Evolutionary conservation across 257 asterid genomes (phyloP).

Genomic region (Nicotiana paniculata): DNA sequence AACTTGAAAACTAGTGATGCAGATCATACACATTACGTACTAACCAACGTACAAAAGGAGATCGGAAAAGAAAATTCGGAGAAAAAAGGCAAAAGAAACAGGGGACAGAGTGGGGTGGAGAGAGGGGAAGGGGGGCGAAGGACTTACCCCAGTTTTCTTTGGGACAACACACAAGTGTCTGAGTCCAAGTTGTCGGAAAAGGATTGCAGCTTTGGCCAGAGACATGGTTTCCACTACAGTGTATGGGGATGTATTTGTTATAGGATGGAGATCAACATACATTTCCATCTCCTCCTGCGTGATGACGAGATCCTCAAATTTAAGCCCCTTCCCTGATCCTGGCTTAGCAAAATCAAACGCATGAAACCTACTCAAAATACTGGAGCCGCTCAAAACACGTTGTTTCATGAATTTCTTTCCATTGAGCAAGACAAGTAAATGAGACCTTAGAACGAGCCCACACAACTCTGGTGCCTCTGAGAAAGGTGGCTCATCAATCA

Average conservation of each 20-base stretch:
- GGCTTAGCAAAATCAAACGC: slow-evolving; percentile 89
- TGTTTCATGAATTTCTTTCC: slow-evolving; percentile 58
- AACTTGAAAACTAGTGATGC: neutral
- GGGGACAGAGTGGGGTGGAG: neutral
- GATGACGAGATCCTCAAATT: slow-evolving; percentile 63
- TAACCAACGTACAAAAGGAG: neutral
- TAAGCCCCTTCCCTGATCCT: slow-evolving; percentile 87
- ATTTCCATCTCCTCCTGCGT: slow-evolving; percentile 79
- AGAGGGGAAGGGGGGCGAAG: neutral
- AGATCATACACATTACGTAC: neutral
- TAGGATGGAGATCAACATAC: slow-evolving; percentile 90
- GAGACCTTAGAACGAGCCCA: slow-evolving; percentile 84
- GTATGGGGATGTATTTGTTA: slow-evolving; percentile 84
- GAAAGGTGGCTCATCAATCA: slow-evolving; percentile 87
- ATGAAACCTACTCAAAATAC: slow-evolving; percentile 38
- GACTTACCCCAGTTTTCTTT: slow-evolving; percentile 67
- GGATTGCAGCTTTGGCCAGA: slow-evolving; percentile 89
- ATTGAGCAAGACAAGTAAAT: slow-evolving; percentile 67
- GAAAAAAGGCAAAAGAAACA: neutral
- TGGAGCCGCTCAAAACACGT: slow-evolving; percentile 40
- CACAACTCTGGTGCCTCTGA: slow-evolving; percentile 72
- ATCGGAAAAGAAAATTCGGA: neutral
- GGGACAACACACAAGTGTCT: slow-evolving; percentile 92
- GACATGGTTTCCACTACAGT: slow-evolving; percentile 94
- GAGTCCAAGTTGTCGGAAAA: slow-evolving; percentile 84